These are phyloP conservation scores for Alnus rubra DNA, from an alignment of 306 rosid species.

Conservation along the genomic window DNA sequence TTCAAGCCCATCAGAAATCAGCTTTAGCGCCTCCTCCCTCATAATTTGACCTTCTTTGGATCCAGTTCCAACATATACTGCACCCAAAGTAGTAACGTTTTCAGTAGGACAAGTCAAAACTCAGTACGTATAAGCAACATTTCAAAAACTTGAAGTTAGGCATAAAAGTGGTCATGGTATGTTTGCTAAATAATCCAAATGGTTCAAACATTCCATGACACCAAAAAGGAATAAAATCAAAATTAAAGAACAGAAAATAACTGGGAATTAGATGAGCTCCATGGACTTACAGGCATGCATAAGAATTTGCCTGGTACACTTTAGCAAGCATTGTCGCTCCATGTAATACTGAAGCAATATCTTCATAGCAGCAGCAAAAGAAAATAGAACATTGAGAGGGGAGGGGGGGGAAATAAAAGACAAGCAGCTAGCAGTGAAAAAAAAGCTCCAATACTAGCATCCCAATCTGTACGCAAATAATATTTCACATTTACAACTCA, in stretches of 20 bases:
- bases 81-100: conserved; percentile 36
- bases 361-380: conserved; percentile 44
- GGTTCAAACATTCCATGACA: background rate
- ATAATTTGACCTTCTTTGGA: conserved; percentile 46
- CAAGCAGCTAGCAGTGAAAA: conserved; percentile 13
- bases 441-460: conserved; percentile 2
- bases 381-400: background rate
- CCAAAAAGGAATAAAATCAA: conserved; percentile 9
- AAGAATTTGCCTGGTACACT: conserved; percentile 80
- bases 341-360: conserved; percentile 68
- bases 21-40: conserved; percentile 61
- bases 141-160: conserved; percentile 19
- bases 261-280: conserved; percentile 3
- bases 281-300: conserved; percentile 76
- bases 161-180: conserved; percentile 1
- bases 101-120: conserved; percentile 20
- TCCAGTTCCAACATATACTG: conserved; percentile 66
- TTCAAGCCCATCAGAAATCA: conserved; percentile 79
- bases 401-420: conserved; percentile 6
- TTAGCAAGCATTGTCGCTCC: conserved; percentile 94
- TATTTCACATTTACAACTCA: conserved; percentile 13
- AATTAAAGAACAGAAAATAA: conserved; percentile 3
- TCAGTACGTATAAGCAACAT: conserved; percentile 12
- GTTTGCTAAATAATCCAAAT: background rate
- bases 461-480: conserved; percentile 13